These are phyloP conservation scores for Lobosporangium transversale DNA, from an alignment of 192 early-diverging fungal species.

Conservation along the genomic window DNA sequence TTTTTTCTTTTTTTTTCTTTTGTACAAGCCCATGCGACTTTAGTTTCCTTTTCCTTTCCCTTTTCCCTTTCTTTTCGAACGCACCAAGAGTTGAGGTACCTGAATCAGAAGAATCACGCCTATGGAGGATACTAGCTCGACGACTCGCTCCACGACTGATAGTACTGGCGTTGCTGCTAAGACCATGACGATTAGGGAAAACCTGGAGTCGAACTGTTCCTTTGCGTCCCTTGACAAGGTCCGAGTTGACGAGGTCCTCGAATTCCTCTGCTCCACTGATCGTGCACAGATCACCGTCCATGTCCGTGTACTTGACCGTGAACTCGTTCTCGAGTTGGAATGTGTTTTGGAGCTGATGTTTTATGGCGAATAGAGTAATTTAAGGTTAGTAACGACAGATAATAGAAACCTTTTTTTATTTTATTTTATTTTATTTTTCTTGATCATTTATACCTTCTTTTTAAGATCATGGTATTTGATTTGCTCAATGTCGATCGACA, in stretches of 20 bases:
- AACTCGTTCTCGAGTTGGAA: slow-evolving; percentile 48
- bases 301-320: slow-evolving; percentile 49
- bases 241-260: slow-evolving; percentile 48
- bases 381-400: not conserved
- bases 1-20: too few species aligned
- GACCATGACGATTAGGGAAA: slow-evolving; percentile 5
- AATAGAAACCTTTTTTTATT: not conserved
- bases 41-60: too few species aligned
- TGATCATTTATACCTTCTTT: slow-evolving; percentile 46
- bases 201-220: slow-evolving; percentile 31
- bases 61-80: too few species aligned
- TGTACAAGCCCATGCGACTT: too few species aligned
- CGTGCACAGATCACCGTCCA: slow-evolving; percentile 49
- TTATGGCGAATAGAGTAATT: not conserved
- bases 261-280: slow-evolving; percentile 40
- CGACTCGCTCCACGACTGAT: not conserved
- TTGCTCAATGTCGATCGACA: slow-evolving; percentile 48
- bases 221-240: slow-evolving; percentile 41
- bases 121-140: slow-evolving; percentile 36
- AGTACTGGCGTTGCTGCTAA: not conserved
- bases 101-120: slow-evolving; percentile 44
- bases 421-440: too few species aligned
- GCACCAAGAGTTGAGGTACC: slow-evolving; percentile 43
- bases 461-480: slow-evolving; percentile 52
- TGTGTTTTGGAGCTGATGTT: slow-evolving; percentile 31